Percentiles rank a stretch among this genome's conserved stretches.
Evolutionary conservation across 2,329 filamentous ascomycete species (phyloP).

Genomic region (Cordyceps pruinosa): DNA sequence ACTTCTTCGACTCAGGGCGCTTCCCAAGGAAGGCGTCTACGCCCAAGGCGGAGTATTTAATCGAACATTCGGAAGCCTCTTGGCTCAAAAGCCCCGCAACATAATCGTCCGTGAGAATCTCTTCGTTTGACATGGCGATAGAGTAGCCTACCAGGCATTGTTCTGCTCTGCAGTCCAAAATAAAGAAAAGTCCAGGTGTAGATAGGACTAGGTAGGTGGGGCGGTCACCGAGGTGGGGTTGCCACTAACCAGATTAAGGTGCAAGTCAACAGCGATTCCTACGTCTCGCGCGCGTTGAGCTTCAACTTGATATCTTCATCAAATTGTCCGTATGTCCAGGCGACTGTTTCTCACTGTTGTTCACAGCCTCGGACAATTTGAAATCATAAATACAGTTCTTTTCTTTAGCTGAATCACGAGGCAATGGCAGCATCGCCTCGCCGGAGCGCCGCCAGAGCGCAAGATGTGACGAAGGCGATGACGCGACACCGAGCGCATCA

Average conservation of each 20-base stretch:
- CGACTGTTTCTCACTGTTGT: too few relatives aligned
- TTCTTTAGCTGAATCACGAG: too few relatives aligned
- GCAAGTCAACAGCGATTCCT: slow-evolving; percentile 36
- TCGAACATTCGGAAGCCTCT: slow-evolving; percentile 67
- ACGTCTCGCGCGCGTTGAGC: not conserved
- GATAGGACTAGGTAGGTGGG: not conserved
- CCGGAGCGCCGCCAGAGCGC: slow-evolving; percentile 21
- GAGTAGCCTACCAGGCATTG: not conserved
- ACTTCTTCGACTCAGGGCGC: slow-evolving; percentile 42
- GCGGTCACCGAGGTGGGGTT: not conserved
- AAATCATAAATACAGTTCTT: not conserved
- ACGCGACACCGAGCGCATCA: slow-evolving; percentile 48
- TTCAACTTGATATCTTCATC: not conserved
- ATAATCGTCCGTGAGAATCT: slow-evolving; percentile 65
- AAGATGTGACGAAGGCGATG: slow-evolving; percentile 41
- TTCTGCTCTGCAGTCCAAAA: not conserved
- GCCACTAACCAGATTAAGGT: slow-evolving; percentile 23
- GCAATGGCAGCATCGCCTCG: slow-evolving; percentile 20
- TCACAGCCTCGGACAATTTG: not conserved
- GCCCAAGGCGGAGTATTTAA: slow-evolving; percentile 69
- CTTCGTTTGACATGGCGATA: slow-evolving; percentile 35
- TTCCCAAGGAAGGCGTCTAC: slow-evolving; percentile 52
- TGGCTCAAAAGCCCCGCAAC: slow-evolving; percentile 72
- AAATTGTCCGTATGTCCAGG: not conserved
- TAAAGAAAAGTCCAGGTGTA: not conserved